Evolutionary conservation across 306 rosid species (phyloP), one percentile per base, ranked within the genome.

Genomic region (Begonia peltatifolia): DNA sequence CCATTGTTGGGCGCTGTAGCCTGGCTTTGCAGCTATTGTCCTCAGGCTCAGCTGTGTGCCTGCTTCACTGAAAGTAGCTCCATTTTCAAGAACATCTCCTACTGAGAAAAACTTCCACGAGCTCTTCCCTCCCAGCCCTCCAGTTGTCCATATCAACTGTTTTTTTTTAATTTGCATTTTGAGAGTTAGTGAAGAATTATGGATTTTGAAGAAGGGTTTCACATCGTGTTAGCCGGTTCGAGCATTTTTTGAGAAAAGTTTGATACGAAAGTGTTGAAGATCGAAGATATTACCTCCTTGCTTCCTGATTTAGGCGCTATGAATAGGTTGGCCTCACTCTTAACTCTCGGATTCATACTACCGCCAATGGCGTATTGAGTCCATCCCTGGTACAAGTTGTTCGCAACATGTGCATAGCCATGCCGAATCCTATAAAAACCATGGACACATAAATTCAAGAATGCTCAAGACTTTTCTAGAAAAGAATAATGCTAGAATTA

Each of bases 261-360:
- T 1, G 9, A 30, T 30, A 30, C 6, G 35, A 25, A 25, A 30
- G 38, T 30, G 38, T 30, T 7, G 23, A 30, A 7, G 38, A 30
- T 30, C 6, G 38, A 30, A 30, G 38, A 30, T 9, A 1, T 44
- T 71, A 53, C 78, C 66, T 74, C 71, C 22, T 68, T 61, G 47
- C 61, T 71, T 7, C 66, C 65, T 22, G 63, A 53, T 60, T 60
- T 63, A 30, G 74, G 57, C 4, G 75, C 71, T 6, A 74, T 61
- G 62, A 68, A 74, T 30, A 74, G 74, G 59, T 74, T 68, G 63
- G 74, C 65, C 50, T 68, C 63, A 46, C 79, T 74, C 71, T 60
- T 68, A n/a, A 74, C 63, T 6, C 79, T 74, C 2, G 75, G 79
- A 12, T 56, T 68, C 78, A 73, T 73, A 58, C 78, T 73, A 14